Evolutionary conservation across 371 early-diverging fungal species (phyloP), one percentile per base, ranked within the genome.

Genomic region (Sporodiniella umbellata): DNA sequence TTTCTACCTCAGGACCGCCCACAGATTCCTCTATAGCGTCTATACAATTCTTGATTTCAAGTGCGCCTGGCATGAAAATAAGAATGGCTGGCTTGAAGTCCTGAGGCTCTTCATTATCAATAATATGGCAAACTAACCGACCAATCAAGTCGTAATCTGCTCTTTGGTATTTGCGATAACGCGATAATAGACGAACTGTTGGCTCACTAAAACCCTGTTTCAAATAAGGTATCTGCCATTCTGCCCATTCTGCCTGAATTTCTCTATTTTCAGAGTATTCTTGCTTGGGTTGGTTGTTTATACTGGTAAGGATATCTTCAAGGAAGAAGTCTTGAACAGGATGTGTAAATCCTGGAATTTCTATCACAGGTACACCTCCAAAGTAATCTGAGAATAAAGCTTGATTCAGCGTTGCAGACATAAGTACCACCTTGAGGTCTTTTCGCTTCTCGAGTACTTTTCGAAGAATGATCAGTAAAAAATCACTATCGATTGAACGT

Each of bases 321-420:
- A 85, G 61, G 51, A 77, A 77, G 46, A 78, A 64, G 47, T 89
- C 88, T 45, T 79, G 64, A 0, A 92, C 90, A n/a, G 90, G 90
- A 62, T 87, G 86, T 0, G 86, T 88, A 58, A 83, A 87, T 7
- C 90, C 89, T 40, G 90, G 88, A 51, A 92, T 87, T 33, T 85
- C 72, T 37, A 89, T 66, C 12, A 79, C 76, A 18, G 89, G 87
- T 11, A 86, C 81, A 28, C 72, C 71, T 19, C 68, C 65, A 59
- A 85, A 85, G 38, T 85, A 83, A 5, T 54, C 62, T 55, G 83
- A 78, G 44, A 85, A 85, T 14, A 82, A 57, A 30, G 78, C 71
- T 48, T 80, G 78, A 57, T 87, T 82, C 38, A 87, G 75, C 0
- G 90, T 90, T 42, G 93, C 92, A 69, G 87, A 87, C 92, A 91